Evolutionary conservation across 2,329 filamentous ascomycete genomes (phyloP).

Genomic region (Trichoderma citrinoviride): DNA sequence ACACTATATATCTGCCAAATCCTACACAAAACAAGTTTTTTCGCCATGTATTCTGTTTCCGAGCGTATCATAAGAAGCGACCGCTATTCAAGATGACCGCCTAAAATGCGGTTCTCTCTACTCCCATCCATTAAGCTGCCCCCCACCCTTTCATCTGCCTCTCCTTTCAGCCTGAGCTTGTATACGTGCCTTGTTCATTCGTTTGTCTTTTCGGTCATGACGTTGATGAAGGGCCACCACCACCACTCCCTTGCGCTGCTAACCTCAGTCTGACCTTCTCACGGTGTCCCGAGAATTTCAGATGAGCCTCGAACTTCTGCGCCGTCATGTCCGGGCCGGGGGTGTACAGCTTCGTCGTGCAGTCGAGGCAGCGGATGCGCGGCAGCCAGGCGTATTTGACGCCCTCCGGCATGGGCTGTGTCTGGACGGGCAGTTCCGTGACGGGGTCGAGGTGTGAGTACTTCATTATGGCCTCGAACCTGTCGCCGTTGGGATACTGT

Average conservation of each 20-base stretch:
- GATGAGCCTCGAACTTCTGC: constrained; percentile 88
- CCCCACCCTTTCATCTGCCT: background rate
- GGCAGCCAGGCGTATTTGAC: constrained; percentile 82
- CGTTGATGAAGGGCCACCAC: constrained; percentile 8
- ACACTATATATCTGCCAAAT: background rate
- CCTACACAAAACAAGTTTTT: background rate
- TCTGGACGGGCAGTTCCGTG: constrained; percentile 63
- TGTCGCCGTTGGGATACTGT: constrained; percentile 69
- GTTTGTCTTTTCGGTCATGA: background rate
- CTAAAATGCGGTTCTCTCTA: background rate
- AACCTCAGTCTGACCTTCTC: constrained; percentile 56
- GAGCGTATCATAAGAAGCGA: background rate
- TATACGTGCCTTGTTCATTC: background rate
- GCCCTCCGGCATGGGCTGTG: constrained; percentile 56
- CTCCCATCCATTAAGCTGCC: background rate
- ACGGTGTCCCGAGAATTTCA: constrained; percentile 79
- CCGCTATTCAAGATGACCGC: constrained; percentile 6
- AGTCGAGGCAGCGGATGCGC: constrained; percentile 87
- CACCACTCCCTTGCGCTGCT: constrained; percentile 28
- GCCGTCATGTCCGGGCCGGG: constrained; percentile 81
- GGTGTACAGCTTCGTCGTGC: constrained; percentile 90
- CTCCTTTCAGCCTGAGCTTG: background rate
- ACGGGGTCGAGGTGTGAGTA: constrained; percentile 75
- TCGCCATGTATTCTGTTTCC: background rate
- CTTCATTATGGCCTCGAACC: constrained; percentile 88